Percentiles rank a stretch among this genome's conserved stretches.
phyloP scores from a whole-genome alignment of 2,329 filamentous ascomycete species.

The Penicillium hesseltinei region DNA sequence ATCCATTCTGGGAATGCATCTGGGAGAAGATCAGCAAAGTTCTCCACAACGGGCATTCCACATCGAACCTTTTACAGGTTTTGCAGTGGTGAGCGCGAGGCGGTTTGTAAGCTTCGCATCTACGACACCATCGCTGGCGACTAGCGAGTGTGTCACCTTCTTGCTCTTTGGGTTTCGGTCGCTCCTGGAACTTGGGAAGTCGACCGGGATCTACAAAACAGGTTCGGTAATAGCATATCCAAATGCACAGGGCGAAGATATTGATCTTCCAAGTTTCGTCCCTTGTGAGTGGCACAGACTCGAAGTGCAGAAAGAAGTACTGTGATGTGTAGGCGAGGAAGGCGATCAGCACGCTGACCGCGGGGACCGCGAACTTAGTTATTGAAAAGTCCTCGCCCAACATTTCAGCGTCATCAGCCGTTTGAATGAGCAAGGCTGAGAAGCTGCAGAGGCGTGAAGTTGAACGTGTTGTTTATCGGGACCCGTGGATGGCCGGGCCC shows the following conservation, averaged over 20 bases:
- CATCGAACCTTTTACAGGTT: constrained; percentile 55
- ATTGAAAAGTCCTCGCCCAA: constrained; percentile 28
- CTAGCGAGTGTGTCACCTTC: constrained; percentile 22
- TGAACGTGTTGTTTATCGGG: constrained; percentile 19
- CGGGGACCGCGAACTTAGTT: constrained; percentile 52
- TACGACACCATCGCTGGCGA: constrained; percentile 58
- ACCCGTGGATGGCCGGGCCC: too few relatives aligned
- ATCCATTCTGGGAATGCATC: constrained; percentile 65
- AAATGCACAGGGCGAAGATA: constrained; percentile 52
- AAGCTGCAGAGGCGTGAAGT: constrained; percentile 1
- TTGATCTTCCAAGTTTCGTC: constrained; percentile 57
- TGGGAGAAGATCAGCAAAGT: constrained; percentile 27
- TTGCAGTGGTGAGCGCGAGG: constrained; percentile 66
- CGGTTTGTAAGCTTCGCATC: constrained; percentile 61
- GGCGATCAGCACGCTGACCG: constrained; percentile 53
- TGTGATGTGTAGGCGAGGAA: constrained; percentile 62
- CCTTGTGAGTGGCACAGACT: constrained; percentile 52
- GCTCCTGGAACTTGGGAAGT: constrained; percentile 48
- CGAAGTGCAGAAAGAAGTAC: constrained; percentile 54
- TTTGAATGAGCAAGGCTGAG: neutral
- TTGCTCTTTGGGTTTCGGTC: constrained; percentile 17
- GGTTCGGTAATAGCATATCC: constrained; percentile 59
- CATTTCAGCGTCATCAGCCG: constrained; percentile 18
- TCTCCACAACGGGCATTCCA: neutral
- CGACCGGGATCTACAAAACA: constrained; percentile 59